A percentile compares a stretch with the other conserved stretches of the same genome.
Evolutionary conservation across 306 rosid species (phyloP).

Genomic region (Vigna unguiculata): DNA sequence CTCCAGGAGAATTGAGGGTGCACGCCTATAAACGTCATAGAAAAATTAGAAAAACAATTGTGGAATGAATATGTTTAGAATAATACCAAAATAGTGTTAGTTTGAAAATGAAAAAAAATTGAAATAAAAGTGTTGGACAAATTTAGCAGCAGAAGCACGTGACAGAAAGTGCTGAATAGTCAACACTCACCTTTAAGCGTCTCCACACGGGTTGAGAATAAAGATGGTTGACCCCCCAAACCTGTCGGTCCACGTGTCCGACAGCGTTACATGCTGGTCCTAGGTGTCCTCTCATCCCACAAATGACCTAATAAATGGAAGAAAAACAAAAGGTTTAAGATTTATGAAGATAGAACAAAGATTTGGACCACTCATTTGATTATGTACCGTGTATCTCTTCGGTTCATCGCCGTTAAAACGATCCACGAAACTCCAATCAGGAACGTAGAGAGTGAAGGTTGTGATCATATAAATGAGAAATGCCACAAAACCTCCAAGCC

Average conservation of each 20-base stretch:
- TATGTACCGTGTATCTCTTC: slow-evolving; percentile 61
- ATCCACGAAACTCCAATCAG: slow-evolving; percentile 80
- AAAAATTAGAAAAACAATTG: background rate
- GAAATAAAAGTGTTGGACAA: background rate
- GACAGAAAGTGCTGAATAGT: background rate
- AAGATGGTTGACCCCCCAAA: slow-evolving; percentile 92
- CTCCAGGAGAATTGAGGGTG: slow-evolving; percentile 58
- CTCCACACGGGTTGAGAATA: slow-evolving; percentile 83
- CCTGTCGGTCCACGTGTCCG: slow-evolving; percentile 81
- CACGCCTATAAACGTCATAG: slow-evolving; percentile 56
- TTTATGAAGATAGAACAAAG: background rate
- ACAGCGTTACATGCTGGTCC: slow-evolving; percentile 96
- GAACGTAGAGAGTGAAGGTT: slow-evolving; percentile 73
- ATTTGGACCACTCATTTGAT: background rate
- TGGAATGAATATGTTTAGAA: background rate
- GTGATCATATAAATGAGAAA: slow-evolving; percentile 74
- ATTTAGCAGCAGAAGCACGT: background rate
- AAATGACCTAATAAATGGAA: slow-evolving; percentile 61
- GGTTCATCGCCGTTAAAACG: background rate
- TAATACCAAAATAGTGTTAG: background rate
- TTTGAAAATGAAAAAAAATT: background rate
- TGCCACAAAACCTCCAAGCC: slow-evolving; percentile 84
- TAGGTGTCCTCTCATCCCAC: slow-evolving; percentile 91
- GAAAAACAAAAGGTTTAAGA: background rate
- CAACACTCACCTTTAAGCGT: slow-evolving; percentile 65